A percentile compares a stretch with the other conserved stretches of the same genome.
These are phyloP conservation scores for Melampsora americana DNA, from an alignment of 1,284 basidiomycete genomes.

Conservation along the genomic window DNA sequence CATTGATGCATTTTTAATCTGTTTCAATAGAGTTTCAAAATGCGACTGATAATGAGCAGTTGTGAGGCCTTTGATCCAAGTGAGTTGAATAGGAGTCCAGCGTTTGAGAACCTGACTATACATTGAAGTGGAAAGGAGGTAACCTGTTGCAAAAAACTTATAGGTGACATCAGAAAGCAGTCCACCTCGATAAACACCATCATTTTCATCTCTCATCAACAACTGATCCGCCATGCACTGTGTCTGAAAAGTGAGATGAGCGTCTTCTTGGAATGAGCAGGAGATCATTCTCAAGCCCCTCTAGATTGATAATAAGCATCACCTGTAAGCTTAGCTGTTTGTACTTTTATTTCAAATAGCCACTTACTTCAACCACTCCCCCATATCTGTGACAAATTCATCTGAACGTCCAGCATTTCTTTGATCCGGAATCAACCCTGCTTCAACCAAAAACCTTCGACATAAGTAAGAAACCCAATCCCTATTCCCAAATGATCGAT, in stretches of 20 bases:
- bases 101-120: background rate
- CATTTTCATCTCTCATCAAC: background rate
- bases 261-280: background rate
- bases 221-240: conserved; percentile 3
- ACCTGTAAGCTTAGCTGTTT: background rate
- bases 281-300: background rate
- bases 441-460: no score
- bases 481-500: background rate
- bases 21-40: background rate
- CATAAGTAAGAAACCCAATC: background rate
- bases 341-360: background rate
- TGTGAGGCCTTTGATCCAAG: conserved; percentile 2
- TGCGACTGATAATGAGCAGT: conserved; percentile 6
- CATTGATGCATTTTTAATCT: background rate
- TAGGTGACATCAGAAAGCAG: conserved; percentile 16
- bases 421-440: background rate
- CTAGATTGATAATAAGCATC: background rate
- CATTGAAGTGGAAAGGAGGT: conserved; percentile 11
- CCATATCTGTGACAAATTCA: conserved; percentile 7
- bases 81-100: conserved; percentile 25
- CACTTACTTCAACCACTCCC: conserved; percentile 3
- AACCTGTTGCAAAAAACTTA: conserved; percentile 10
- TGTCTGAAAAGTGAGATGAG: conserved; percentile 11
- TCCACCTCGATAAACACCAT: background rate
- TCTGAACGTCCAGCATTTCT: background rate